Percentiles rank a stretch among this genome's conserved stretches.
Conservation (phyloP, 352 stramenopile genomes). For the Elongisporangium undulatum region DNA sequence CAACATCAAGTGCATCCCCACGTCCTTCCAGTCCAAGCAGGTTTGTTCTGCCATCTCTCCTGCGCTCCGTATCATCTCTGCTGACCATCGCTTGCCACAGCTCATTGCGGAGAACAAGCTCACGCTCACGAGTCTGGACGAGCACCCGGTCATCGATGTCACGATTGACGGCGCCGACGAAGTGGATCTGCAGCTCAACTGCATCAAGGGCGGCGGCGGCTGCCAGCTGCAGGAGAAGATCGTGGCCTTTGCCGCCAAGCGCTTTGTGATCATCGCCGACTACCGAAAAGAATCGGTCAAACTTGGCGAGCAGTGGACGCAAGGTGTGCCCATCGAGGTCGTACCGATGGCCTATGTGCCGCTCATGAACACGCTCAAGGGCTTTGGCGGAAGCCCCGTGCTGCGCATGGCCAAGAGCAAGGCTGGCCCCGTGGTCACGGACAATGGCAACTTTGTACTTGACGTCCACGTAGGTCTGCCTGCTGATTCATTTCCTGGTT, state of each 20-base stretch:
- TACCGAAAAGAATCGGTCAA: constrained; percentile 89
- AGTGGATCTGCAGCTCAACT: constrained; percentile 96
- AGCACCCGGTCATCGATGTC: constrained; percentile 92
- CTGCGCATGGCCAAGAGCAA: constrained; percentile 89
- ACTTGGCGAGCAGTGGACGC: constrained; percentile 85
- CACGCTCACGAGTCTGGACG: constrained; percentile 75
- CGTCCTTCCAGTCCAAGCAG: constrained; percentile 96
- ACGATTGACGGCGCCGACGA: constrained; percentile 98
- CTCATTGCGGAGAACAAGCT: constrained; percentile 82
- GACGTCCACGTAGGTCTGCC: constrained; percentile 53
- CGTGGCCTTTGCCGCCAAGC: constrained; percentile 92
- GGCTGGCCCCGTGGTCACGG: constrained; percentile 95
- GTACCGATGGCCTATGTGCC: constrained; percentile 97
- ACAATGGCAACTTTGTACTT: constrained; percentile 94
- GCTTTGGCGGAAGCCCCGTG: constrained; percentile 48
- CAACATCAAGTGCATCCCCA: constrained; percentile 96
- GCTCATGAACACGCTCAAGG: constrained; percentile 73
- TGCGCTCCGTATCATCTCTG: constrained; percentile 26
- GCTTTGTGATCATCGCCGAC: constrained; percentile 97
- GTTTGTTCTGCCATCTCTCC: constrained; percentile 1
- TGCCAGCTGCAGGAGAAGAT: constrained; percentile 95
- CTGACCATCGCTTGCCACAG: constrained; percentile 32
- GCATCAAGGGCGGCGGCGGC: constrained; percentile 97
- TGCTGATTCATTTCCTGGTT: not conserved
- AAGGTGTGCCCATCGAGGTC: constrained; percentile 96